These are phyloP conservation scores for Agrocybe praecox DNA, from an alignment of 768 basidiomycete genomes.

Conservation along the genomic window DNA sequence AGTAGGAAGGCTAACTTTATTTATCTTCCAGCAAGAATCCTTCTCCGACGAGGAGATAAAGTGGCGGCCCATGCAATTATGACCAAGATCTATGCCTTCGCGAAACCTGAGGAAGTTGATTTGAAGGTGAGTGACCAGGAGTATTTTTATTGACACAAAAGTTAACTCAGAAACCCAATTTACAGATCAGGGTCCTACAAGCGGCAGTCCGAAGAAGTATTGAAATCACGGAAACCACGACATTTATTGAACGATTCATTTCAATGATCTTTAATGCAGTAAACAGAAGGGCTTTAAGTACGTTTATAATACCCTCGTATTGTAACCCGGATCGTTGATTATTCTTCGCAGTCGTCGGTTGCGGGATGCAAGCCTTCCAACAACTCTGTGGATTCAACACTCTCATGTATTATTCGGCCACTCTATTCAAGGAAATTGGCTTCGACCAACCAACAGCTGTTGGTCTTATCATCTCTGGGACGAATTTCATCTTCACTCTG, in stretches of 20 bases:
- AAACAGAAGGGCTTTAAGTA: conserved; percentile 73
- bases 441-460: conserved; percentile 84
- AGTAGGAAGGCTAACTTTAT: neutral
- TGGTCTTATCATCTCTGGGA: conserved; percentile 76
- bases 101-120: conserved; percentile 64
- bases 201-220: conserved; percentile 63
- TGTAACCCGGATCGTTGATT: neutral
- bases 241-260: conserved; percentile 54
- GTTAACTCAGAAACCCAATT: neutral
- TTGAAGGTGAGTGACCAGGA: conserved; percentile 47
- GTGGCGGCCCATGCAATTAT: conserved; percentile 57
- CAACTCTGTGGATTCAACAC: conserved; percentile 88
- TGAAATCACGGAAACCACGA: conserved; percentile 62
- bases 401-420: conserved; percentile 74
- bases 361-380: conserved; percentile 83
- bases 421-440: conserved; percentile 78
- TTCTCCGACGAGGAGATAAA: conserved; percentile 57
- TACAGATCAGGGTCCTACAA: conserved; percentile 58
- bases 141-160: neutral
- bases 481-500: conserved; percentile 79
- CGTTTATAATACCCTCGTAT: conserved; percentile 21
- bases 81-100: conserved; percentile 67
- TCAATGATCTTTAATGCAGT: conserved; percentile 58
- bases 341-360: conserved; percentile 58
- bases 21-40: conserved; percentile 47